Evolutionary conservation across 768 basidiomycete genomes (phyloP).

Genomic region (Suillus hirtellus): DNA sequence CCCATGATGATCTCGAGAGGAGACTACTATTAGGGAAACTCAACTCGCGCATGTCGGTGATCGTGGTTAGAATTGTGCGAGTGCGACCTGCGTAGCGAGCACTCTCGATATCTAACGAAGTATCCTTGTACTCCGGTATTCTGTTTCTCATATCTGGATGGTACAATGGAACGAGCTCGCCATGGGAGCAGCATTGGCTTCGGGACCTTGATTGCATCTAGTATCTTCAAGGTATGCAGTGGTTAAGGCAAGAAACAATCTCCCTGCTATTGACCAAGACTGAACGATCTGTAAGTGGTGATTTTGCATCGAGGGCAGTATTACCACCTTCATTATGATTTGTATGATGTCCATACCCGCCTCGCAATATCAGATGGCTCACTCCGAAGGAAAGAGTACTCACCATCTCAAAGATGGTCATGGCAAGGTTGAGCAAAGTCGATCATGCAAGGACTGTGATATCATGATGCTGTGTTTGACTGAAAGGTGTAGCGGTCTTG

Average conservation of each 20-base stretch:
- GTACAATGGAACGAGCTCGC: conserved; percentile 43
- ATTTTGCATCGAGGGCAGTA: not conserved
- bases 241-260: conserved; percentile 24
- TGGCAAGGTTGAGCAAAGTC: conserved; percentile 8
- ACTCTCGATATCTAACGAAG: conserved; percentile 12
- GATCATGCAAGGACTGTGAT: conserved; percentile 42
- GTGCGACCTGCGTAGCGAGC: not conserved
- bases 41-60: conserved; percentile 4
- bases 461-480: conserved; percentile 54
- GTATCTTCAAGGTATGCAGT: not conserved
- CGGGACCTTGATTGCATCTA: conserved; percentile 29
- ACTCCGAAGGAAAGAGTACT: conserved; percentile 26
- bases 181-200: conserved; percentile 47
- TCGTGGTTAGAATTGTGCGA: conserved; percentile 14
- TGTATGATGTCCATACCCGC: not conserved
- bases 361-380: not conserved
- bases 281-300: conserved; percentile 18
- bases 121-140: conserved; percentile 28
- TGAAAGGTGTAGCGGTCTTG: conserved; percentile 79
- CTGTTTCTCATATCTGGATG: conserved; percentile 22
- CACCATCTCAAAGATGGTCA: conserved; percentile 52
- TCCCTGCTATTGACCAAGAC: not conserved
- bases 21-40: conserved; percentile 7
- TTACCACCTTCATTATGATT: not conserved
- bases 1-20: not conserved